These are phyloP conservation scores for Dalbergia oliveri DNA, from an alignment of 306 rosid genomes.

Conservation along the genomic window DNA sequence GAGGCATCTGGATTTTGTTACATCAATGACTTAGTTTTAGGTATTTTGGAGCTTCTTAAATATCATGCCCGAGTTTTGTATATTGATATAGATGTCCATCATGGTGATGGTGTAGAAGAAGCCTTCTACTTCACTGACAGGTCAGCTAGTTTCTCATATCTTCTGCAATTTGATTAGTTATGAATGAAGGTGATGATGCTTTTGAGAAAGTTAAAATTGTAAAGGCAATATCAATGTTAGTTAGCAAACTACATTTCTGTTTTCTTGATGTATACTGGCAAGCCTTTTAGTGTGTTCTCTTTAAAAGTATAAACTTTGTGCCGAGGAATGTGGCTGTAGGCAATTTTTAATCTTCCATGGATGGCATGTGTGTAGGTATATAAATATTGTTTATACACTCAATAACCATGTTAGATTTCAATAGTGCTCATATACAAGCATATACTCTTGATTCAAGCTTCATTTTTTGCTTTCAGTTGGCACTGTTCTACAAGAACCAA, in stretches of 20 bases:
- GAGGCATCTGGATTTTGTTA: constrained; percentile 99
- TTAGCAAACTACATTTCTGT: constrained; percentile 1
- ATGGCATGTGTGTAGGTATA: constrained; percentile 2
- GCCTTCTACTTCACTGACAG: constrained; percentile 98
- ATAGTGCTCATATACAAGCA: not conserved
- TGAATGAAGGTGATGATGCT: constrained; percentile 6
- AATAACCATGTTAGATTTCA: constrained; percentile 17
- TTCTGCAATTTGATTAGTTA: constrained; percentile 24
- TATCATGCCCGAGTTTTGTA: constrained; percentile 94
- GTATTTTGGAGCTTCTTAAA: constrained; percentile 96
- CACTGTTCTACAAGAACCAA: constrained; percentile 16
- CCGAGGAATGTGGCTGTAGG: constrained; percentile 21
- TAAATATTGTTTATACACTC: not conserved
- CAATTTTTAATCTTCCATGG: constrained; percentile 20
- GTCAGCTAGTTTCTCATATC: constrained; percentile 52
- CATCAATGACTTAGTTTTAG: constrained; percentile 96
- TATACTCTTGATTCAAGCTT: not conserved
- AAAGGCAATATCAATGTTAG: constrained; percentile 11
- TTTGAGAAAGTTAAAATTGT: constrained; percentile 28
- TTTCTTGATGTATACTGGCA: constrained; percentile 16
- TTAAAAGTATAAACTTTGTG: constrained; percentile 2
- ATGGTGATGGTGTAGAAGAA: constrained; percentile 99
- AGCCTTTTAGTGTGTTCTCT: constrained; percentile 9
- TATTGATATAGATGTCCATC: constrained; percentile 98
- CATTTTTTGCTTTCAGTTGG: not conserved